Conservation (phyloP, 140 eudicot species). For the Erigeron philadelphicus region DNA sequence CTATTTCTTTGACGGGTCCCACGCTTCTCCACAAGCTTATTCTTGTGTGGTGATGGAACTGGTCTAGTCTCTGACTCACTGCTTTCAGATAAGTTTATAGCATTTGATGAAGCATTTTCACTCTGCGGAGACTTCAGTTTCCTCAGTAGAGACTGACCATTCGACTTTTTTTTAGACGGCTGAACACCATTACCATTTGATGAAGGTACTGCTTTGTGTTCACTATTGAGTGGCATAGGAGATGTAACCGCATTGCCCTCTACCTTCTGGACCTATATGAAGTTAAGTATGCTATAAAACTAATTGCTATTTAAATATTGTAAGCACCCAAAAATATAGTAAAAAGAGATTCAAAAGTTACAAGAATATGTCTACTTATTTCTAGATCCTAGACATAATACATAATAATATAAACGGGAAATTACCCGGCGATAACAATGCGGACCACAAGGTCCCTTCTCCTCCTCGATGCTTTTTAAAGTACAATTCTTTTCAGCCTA, state of each 20-base stretch:
- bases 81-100: conserved; percentile 57
- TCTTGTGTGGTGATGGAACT: conserved; percentile 19
- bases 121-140: conserved; percentile 55
- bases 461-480: conserved; percentile 56
- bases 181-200: conserved; percentile 44
- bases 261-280: conserved; percentile 40
- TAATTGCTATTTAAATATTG: conserved; percentile 6
- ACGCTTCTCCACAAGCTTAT: conserved; percentile 43
- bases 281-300: conserved; percentile 10
- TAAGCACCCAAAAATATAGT: background rate
- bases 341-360: background rate
- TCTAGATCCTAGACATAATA: conserved; percentile 4
- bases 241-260: conserved; percentile 42
- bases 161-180: conserved; percentile 40
- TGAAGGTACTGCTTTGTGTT: conserved; percentile 39
- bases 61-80: conserved; percentile 70
- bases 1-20: conserved; percentile 62
- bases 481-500: conserved; percentile 79
- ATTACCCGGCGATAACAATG: conserved; percentile 76
- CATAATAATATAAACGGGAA: background rate
- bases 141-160: conserved; percentile 39
- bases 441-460: conserved; percentile 67
- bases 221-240: conserved; percentile 28
- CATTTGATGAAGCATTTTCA: conserved; percentile 70
- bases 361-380: background rate